Percentiles rank a stretch among this genome's conserved stretches.
These are phyloP conservation scores for Ogataea dorogensis DNA, from an alignment of 805 yeast genomes.

Conservation along the genomic window DNA sequence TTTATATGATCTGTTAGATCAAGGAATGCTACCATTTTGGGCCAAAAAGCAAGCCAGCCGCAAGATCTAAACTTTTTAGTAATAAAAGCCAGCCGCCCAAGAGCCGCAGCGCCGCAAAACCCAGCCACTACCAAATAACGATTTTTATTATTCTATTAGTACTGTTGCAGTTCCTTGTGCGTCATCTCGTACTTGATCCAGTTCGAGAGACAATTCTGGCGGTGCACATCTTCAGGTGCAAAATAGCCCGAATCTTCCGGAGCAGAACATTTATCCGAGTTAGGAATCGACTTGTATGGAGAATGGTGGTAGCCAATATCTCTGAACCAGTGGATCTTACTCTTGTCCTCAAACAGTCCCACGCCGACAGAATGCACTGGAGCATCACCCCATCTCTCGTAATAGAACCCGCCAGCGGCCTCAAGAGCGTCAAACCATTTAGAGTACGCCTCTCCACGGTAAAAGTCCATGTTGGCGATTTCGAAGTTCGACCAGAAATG, in stretches of 20 bases:
- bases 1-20: background rate
- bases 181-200: slow-evolving; percentile 40
- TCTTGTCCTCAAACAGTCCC: slow-evolving; percentile 67
- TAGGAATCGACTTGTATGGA: slow-evolving; percentile 83
- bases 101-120: background rate
- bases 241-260: slow-evolving; percentile 35
- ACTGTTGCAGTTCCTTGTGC: slow-evolving; percentile 33
- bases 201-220: slow-evolving; percentile 36
- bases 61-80: too few species aligned
- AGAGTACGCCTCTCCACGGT: slow-evolving; percentile 65
- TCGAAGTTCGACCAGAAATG: slow-evolving; percentile 93
- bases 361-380: slow-evolving; percentile 83
- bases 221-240: slow-evolving; percentile 34
- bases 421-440: slow-evolving; percentile 68
- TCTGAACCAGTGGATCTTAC: slow-evolving; percentile 79
- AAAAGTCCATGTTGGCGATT: slow-evolving; percentile 80
- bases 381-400: slow-evolving; percentile 94
- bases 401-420: slow-evolving; percentile 76
- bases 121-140: slow-evolving; percentile 1
- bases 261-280: slow-evolving; percentile 45
- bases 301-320: slow-evolving; percentile 77
- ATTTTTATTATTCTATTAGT: slow-evolving; percentile 15
- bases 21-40: slow-evolving; percentile 1
- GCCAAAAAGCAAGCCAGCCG: slow-evolving; percentile 2
- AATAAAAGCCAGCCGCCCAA: too few species aligned